Conservation (phyloP, 768 basidiomycete genomes). For the Mycena vitilis region DNA sequence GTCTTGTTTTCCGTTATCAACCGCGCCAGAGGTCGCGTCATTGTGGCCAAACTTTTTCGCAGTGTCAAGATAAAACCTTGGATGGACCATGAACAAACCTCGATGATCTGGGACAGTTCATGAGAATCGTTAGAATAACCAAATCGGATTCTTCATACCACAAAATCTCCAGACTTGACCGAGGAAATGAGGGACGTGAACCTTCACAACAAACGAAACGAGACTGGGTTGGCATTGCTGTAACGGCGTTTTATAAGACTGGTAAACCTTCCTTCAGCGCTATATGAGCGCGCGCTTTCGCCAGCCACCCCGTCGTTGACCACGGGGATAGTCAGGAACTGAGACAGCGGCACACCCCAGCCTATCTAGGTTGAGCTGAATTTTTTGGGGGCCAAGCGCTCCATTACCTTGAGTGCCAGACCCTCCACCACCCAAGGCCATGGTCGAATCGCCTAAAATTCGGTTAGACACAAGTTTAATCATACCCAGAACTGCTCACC, state of each 20-base stretch:
- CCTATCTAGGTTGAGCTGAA: constrained; percentile 4
- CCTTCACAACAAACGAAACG: no score
- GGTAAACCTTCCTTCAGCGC: constrained; percentile 38
- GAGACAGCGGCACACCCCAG: constrained; percentile 39
- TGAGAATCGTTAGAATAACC: constrained; percentile 6
- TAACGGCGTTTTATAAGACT: no score
- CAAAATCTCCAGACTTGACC: constrained; percentile 36
- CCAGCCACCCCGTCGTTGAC: constrained; percentile 41
- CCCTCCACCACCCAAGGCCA: constrained; percentile 31
- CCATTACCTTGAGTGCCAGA: constrained; percentile 27
- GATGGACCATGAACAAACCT: constrained; percentile 10
- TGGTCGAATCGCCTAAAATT: constrained; percentile 19
- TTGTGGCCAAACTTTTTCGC: constrained; percentile 44
- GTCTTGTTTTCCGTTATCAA: constrained; percentile 37
- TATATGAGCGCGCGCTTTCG: constrained; percentile 43
- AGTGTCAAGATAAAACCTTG: background rate
- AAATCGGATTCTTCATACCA: constrained; percentile 17
- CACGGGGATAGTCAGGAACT: constrained; percentile 38
- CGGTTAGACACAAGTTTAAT: background rate
- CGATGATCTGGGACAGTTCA: constrained; percentile 24
- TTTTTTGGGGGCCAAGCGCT: background rate
- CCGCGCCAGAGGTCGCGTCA: constrained; percentile 35
- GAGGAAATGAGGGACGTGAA: constrained; percentile 35
- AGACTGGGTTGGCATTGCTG: no score
- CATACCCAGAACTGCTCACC: background rate